Evolutionary conservation across 2,329 filamentous ascomycete genomes (phyloP).

Genomic region (Epichloe hybrida): DNA sequence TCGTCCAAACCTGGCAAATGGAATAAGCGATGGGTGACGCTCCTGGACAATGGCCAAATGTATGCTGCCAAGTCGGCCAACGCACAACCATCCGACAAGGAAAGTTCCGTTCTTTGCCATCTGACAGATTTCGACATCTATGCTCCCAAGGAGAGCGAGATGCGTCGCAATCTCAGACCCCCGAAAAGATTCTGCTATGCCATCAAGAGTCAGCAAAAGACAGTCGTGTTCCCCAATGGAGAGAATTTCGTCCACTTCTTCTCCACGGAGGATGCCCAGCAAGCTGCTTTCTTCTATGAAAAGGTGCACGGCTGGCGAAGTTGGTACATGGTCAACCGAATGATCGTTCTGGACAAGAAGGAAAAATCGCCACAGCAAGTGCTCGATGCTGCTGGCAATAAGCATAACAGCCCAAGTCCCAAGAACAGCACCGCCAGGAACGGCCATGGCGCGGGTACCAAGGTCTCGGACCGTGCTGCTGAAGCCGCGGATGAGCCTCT

Average conservation of each 20-base stretch:
- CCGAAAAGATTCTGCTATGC: conserved; percentile 80
- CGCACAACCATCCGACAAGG: conserved; percentile 48
- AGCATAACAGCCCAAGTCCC: background rate
- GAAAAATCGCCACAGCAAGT: conserved; percentile 11
- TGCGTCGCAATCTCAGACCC: conserved; percentile 64
- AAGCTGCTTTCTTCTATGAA: conserved; percentile 57
- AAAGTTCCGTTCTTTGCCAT: conserved; percentile 61
- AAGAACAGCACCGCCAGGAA: conserved; percentile 3
- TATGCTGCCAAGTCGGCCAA: conserved; percentile 55
- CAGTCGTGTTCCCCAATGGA: conserved; percentile 65
- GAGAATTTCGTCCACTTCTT: conserved; percentile 91
- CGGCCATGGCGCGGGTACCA: background rate
- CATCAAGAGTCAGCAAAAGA: conserved; percentile 85
- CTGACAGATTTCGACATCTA: conserved; percentile 91
- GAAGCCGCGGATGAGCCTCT: conserved; percentile 4
- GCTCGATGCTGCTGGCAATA: background rate
- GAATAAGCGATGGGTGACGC: conserved; percentile 69
- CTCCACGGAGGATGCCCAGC: conserved; percentile 55
- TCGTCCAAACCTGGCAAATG: conserved; percentile 74
- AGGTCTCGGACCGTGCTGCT: background rate
- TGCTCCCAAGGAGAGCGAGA: conserved; percentile 53
- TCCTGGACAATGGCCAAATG: conserved; percentile 62
- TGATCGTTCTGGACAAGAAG: conserved; percentile 35
- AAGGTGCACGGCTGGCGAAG: conserved; percentile 73
- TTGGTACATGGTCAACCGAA: conserved; percentile 74